Conservation (phyloP, 768 basidiomycete species). For the Leccinum fibrillosum region DNA sequence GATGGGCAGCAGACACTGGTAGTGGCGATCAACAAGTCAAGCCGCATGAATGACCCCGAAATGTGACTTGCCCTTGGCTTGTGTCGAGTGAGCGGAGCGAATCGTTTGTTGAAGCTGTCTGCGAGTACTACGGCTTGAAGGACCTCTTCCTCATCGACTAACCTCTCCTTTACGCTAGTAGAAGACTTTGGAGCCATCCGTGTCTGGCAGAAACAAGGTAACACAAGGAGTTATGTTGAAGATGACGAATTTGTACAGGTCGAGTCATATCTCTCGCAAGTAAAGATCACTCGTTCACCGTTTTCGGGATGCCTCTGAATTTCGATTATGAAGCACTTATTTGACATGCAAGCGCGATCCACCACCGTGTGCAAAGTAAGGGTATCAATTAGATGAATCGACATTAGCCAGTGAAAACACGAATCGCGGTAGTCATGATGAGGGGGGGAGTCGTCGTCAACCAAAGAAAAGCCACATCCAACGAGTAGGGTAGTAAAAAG, state of each 20-base stretch:
- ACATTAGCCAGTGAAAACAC: constrained; percentile 62
- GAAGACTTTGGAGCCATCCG: constrained; percentile 65
- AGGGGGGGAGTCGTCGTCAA: constrained; percentile 49
- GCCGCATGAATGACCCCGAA: constrained; percentile 7
- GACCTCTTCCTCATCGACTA: constrained; percentile 75
- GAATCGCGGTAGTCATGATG: constrained; percentile 64
- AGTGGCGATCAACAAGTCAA: constrained; percentile 17
- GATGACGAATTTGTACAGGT: background rate
- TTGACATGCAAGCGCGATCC: constrained; percentile 33
- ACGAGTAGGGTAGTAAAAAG: constrained; percentile 42
- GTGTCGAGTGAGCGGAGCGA: constrained; percentile 83
- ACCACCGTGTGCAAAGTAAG: constrained; percentile 31
- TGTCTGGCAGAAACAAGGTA: background rate
- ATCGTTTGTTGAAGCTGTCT: constrained; percentile 93
- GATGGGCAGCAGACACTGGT: constrained; percentile 85
- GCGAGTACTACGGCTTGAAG: constrained; percentile 95
- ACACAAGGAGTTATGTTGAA: background rate
- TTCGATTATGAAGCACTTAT: constrained; percentile 32
- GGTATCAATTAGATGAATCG: constrained; percentile 64
- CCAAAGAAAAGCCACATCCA: constrained; percentile 60
- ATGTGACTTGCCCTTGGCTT: constrained; percentile 72
- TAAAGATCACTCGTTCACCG: background rate
- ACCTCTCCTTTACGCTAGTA: constrained; percentile 56
- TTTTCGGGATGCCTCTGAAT: constrained; percentile 13
- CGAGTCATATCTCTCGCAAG: constrained; percentile 22